Conservation (phyloP, 208 protist genomes). For the Trypanosoma theileri region DNA sequence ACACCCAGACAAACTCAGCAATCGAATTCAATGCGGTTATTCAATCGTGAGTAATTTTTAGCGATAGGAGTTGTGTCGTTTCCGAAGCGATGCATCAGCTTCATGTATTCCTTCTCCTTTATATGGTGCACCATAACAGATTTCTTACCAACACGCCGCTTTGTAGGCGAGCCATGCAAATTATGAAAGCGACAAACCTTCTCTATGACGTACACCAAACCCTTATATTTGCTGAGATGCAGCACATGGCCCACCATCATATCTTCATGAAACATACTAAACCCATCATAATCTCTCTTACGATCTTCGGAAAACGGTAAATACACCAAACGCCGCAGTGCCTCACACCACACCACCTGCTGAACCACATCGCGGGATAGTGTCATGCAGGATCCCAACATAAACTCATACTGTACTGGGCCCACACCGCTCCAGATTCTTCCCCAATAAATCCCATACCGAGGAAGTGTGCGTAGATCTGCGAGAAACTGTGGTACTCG, state of each 20-base stretch:
- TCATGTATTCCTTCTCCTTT: neutral
- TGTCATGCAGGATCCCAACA: neutral
- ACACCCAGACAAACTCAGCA: too few relatives aligned
- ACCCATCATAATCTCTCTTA: neutral
- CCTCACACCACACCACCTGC: neutral
- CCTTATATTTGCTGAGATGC: too few relatives aligned
- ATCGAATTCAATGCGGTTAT: too few relatives aligned
- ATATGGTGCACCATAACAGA: neutral
- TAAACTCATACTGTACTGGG: neutral
- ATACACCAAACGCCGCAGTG: neutral
- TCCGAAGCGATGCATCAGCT: too few relatives aligned
- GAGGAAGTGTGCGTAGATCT: slow-evolving; percentile 19
- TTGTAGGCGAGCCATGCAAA: neutral
- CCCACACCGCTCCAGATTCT: too few relatives aligned
- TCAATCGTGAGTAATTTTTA: too few relatives aligned
- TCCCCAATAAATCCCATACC: neutral
- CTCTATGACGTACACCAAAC: too few relatives aligned
- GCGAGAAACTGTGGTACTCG: slow-evolving; percentile 40
- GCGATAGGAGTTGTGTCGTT: too few relatives aligned
- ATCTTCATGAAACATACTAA: neutral
- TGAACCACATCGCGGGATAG: neutral
- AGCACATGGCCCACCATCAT: too few relatives aligned
- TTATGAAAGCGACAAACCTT: too few relatives aligned
- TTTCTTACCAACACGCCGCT: neutral
- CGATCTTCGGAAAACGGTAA: neutral